These are phyloP conservation scores for Usnea hakonensis DNA, from an alignment of 495 filamentous ascomycete genomes.

Conservation along the genomic window DNA sequence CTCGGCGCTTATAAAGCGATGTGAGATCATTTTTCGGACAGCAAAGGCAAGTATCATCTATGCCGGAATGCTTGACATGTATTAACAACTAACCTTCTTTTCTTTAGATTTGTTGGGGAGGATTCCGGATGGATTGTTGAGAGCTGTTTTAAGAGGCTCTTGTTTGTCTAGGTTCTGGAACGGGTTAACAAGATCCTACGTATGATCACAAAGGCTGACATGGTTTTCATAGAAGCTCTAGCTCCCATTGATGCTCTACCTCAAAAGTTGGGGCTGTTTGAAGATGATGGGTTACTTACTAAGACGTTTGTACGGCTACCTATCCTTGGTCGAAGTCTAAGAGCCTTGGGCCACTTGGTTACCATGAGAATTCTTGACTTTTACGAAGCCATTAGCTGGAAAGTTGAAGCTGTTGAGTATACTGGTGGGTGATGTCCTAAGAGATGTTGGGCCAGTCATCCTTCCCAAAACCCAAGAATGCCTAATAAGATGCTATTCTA, in stretches of 20 bases:
- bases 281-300: too few species aligned
- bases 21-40: neutral
- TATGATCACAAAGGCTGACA: neutral
- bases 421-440: neutral
- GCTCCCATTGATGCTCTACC: neutral
- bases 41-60: neutral
- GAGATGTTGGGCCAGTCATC: neutral
- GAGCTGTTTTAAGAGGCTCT: neutral
- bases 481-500: neutral
- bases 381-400: too few species aligned
- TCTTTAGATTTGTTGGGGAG: neutral
- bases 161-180: neutral
- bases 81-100: too few species aligned
- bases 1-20: neutral
- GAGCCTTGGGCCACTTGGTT: too few species aligned
- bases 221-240: neutral
- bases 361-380: too few species aligned
- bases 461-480: neutral
- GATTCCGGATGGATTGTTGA: neutral
- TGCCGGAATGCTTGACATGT: too few species aligned
- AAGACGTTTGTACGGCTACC: too few species aligned
- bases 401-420: neutral
- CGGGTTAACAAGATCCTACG: neutral
- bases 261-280: neutral
- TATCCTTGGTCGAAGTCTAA: too few species aligned